phyloP scores from a whole-genome alignment of 208 protist species.

The Leptomonas seymouri region DNA sequence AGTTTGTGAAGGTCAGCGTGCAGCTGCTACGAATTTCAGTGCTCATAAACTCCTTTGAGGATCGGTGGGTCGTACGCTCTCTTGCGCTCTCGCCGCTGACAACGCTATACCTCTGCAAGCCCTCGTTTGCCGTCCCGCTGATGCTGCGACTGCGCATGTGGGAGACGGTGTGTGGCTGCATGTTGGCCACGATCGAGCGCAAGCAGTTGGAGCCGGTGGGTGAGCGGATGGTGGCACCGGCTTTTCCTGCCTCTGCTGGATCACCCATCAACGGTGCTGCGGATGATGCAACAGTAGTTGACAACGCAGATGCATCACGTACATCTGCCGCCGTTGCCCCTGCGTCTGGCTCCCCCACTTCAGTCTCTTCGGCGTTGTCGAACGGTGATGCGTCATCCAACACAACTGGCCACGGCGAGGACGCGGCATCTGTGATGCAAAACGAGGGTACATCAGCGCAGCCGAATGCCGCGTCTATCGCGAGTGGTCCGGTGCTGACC shows the following conservation, averaged over 20 bases:
- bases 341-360: not conserved
- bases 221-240: not conserved
- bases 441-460: not conserved
- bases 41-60: conserved; percentile 6
- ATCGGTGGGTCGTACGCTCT: conserved; percentile 18
- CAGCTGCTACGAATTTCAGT: conserved; percentile 28
- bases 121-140: conserved; percentile 31
- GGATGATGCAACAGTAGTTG: not conserved
- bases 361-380: not conserved
- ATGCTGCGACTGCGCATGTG: conserved; percentile 26
- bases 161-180: conserved; percentile 36
- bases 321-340: not conserved
- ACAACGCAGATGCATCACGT: not conserved
- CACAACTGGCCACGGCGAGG: not conserved
- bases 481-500: conserved; percentile 22
- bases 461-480: not conserved
- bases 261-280: not conserved
- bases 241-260: not conserved
- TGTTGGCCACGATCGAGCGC: conserved; percentile 27
- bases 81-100: conserved; percentile 31
- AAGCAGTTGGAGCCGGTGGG: conserved; percentile 1
- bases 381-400: not conserved
- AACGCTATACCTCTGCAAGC: conserved; percentile 32
- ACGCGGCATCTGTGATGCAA: not conserved
- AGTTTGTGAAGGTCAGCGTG: conserved; percentile 26